Base-by-base conservation (phyloP, 768 basidiomycete species). In the Russula dissimulans region DNA sequence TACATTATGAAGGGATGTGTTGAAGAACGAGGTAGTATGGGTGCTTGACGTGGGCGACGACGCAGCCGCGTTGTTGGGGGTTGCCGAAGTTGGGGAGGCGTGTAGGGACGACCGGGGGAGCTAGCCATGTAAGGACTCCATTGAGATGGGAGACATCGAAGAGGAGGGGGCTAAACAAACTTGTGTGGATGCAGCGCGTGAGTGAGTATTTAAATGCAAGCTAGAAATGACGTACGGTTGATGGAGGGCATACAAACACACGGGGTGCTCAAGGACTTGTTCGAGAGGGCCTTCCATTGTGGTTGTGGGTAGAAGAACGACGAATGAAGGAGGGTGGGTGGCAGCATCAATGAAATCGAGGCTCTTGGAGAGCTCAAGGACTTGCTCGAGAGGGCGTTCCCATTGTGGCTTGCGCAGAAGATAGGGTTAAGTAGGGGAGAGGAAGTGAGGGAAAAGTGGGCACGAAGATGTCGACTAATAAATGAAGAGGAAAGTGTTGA, bases 181-280 rank as follows among this genome's bases (percentile, higher is more conserved):
- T n/a, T n/a, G n/a, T n/a, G n/a, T 48, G 68, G 62, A 10, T 29
- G 38, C 32, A 46, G 9, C 42, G n/a, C 55, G 48, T 58, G 56
- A 61, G 61, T 59, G 65, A 62, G 61, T 43, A 61, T 17, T 31
- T 36, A 4, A 45, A 46, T 36, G 48, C 62, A 57, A 49, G 46
- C 48, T 22, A 48, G 29, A 46, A n/a, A 46, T 59, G 47, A 82
- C 86, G 73, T 70, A 87, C 87, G 72, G 68, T 81, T 78, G 72
- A 89, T 81, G 65, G 83, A 61, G 18, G 72, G 73, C 53, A 85
- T 81, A 71, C 81, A 81, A 62, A 84, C 85, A 86, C 73, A 85
- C 83, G 66, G 89, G 80, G 71, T 87, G 89, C 61, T 79, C 76
- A 55, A 78, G 75, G 62, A 75, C 73, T n/a, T n/a, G n/a, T n/a